Percentiles rank a stretch among this genome's conserved stretches.
Evolutionary conservation across 2,329 filamentous ascomycete genomes (phyloP).

Genomic region (Pyricularia sp.): DNA sequence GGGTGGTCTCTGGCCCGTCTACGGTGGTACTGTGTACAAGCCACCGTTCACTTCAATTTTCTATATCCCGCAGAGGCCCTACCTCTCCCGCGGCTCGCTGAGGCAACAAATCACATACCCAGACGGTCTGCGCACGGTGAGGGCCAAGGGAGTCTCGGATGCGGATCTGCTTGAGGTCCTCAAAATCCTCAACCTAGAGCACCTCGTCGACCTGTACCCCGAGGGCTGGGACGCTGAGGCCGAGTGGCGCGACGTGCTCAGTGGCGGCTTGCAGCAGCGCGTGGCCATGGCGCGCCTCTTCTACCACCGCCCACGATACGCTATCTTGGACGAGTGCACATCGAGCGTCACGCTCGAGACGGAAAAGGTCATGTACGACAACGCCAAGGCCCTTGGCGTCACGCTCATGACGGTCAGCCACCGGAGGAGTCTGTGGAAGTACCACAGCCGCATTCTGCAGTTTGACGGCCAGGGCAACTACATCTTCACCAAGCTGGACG

Average conservation of each 20-base stretch:
- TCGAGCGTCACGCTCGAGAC: slow-evolving; percentile 91
- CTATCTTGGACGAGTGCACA: slow-evolving; percentile 95
- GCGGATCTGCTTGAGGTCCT: slow-evolving; percentile 70
- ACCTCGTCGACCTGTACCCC: slow-evolving; percentile 67
- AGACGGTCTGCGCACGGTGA: slow-evolving; percentile 80
- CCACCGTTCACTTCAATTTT: slow-evolving; percentile 91
- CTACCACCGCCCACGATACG: slow-evolving; percentile 87
- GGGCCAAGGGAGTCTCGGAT: slow-evolving; percentile 73
- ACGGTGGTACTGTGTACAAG: slow-evolving; percentile 87
- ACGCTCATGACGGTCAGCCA: slow-evolving; percentile 97
- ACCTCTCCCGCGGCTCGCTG: slow-evolving; percentile 83
- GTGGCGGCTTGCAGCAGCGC: slow-evolving; percentile 86
- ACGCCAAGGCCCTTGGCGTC: slow-evolving; percentile 81
- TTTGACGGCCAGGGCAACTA: slow-evolving; percentile 93
- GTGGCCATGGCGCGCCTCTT: slow-evolving; percentile 94
- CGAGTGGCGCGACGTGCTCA: slow-evolving; percentile 93
- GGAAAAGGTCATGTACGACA: slow-evolving; percentile 94
- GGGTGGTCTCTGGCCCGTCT: slow-evolving; percentile 94
- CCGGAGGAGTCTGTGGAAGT: slow-evolving; percentile 87
- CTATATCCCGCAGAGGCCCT: slow-evolving; percentile 94
- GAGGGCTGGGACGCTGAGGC: slow-evolving; percentile 87
- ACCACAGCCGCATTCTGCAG: slow-evolving; percentile 88
- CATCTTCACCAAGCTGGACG: slow-evolving; percentile 83
- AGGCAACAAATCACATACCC: slow-evolving; percentile 97
- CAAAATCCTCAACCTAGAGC: slow-evolving; percentile 69